Percentiles rank a stretch among this genome's conserved stretches.
Evolutionary conservation across 306 rosid species (phyloP).

Genomic region (Vigna reflexopilosa): DNA sequence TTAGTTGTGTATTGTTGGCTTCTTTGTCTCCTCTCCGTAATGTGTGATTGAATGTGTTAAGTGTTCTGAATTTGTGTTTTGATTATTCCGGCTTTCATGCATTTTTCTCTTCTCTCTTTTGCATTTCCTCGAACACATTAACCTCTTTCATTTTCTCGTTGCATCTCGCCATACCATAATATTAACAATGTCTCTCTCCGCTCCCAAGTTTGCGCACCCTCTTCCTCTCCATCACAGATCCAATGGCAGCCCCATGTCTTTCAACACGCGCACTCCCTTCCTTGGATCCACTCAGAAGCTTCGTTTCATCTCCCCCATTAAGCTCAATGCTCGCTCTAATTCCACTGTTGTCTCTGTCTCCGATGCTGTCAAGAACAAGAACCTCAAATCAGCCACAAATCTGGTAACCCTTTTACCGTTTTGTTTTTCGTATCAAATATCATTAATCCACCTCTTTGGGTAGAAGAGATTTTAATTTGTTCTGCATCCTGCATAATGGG

Average conservation of each 20-base stretch:
- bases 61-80: neutral
- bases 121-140: neutral
- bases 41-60: no score
- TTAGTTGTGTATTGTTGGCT: slow-evolving; percentile 48
- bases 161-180: neutral
- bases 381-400: slow-evolving; percentile 60
- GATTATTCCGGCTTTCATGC: slow-evolving; percentile 43
- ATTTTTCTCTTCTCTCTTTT: neutral
- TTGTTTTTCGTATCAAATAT: neutral
- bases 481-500: slow-evolving; percentile 30
- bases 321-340: slow-evolving; percentile 44
- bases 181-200: slow-evolving; percentile 65
- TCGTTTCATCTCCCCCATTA: slow-evolving; percentile 51
- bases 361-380: slow-evolving; percentile 60
- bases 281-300: slow-evolving; percentile 66
- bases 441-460: neutral
- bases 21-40: neutral
- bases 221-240: slow-evolving; percentile 73
- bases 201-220: slow-evolving; percentile 57
- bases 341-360: slow-evolving; percentile 65
- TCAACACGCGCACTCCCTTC: slow-evolving; percentile 46
- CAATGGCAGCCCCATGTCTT: slow-evolving; percentile 50
- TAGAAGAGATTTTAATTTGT: neutral
- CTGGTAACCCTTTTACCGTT: slow-evolving; percentile 53
- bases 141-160: neutral